A percentile compares a stretch with the other conserved stretches of the same genome.
Evolutionary conservation across 805 yeast species (phyloP).

Genomic region (Pichia paraexigua): DNA sequence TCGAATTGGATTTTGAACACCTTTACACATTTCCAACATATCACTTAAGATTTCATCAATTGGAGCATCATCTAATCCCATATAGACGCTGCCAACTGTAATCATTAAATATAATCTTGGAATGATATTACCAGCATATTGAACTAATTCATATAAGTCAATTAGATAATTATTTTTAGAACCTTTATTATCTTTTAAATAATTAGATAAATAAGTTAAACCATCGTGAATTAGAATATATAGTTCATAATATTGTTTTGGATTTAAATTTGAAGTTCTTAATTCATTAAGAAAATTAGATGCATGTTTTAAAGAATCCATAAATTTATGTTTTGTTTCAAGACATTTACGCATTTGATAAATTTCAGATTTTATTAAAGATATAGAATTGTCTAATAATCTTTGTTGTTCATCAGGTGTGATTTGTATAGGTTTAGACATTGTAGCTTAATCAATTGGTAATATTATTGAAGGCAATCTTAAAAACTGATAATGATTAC

Average conservation of each 20-base stretch:
- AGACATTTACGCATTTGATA: constrained; percentile 69
- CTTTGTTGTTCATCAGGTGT: constrained; percentile 22
- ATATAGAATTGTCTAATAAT: constrained; percentile 36
- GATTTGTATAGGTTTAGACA: constrained; percentile 11
- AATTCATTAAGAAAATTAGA: constrained; percentile 75
- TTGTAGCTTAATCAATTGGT: neutral
- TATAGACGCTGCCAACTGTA: constrained; percentile 85
- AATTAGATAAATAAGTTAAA: constrained; percentile 55
- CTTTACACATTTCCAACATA: constrained; percentile 96
- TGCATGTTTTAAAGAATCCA: constrained; percentile 86
- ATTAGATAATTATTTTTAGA: constrained; percentile 56
- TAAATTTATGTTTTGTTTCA: constrained; percentile 53
- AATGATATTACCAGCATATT: constrained; percentile 87
- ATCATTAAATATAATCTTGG: constrained; percentile 93
- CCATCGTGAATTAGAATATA: constrained; percentile 82
- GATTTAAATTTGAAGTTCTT: constrained; percentile 65
- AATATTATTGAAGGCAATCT: neutral
- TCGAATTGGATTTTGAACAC: constrained; percentile 90
- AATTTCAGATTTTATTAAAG: constrained; percentile 60
- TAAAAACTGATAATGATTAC: neutral
- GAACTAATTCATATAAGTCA: constrained; percentile 89
- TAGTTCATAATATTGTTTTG: constrained; percentile 89
- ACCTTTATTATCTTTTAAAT: constrained; percentile 43
- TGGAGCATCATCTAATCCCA: constrained; percentile 73
- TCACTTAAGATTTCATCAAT: constrained; percentile 83